Percentiles rank a stretch among this genome's conserved stretches.
Evolutionary conservation across 768 basidiomycete species (phyloP).

Genomic region (Hebeloma cylindrosporum): DNA sequence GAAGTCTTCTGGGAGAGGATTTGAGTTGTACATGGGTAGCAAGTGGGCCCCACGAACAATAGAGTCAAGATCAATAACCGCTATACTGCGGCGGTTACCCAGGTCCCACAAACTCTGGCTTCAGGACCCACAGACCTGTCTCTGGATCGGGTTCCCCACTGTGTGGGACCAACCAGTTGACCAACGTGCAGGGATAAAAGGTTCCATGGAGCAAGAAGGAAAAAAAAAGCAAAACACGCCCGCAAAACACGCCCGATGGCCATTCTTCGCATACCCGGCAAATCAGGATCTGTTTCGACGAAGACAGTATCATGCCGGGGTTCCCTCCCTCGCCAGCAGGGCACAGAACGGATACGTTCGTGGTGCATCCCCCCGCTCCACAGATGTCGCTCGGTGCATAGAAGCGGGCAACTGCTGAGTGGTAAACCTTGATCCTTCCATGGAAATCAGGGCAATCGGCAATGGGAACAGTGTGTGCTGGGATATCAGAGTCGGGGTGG

Average conservation of each 20-base stretch:
- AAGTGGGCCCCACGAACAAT: slow-evolving; percentile 33
- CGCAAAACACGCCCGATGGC: slow-evolving; percentile 23
- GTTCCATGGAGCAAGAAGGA: slow-evolving; percentile 17
- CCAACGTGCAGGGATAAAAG: slow-evolving; percentile 29
- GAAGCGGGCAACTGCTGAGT: slow-evolving; percentile 26
- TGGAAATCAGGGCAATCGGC: slow-evolving; percentile 13
- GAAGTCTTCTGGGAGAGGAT: too few species aligned
- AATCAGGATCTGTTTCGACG: slow-evolving; percentile 13
- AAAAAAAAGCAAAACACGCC: slow-evolving; percentile 32
- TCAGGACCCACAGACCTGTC: slow-evolving; percentile 29
- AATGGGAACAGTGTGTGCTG: slow-evolving; percentile 6
- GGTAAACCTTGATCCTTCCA: slow-evolving; percentile 21
- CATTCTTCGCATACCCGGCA: slow-evolving; percentile 23
- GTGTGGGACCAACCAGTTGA: slow-evolving; percentile 29
- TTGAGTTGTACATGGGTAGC: slow-evolving; percentile 23
- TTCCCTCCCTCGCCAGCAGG: slow-evolving; percentile 19
- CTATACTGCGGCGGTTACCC: not conserved
- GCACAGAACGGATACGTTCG: slow-evolving; percentile 27
- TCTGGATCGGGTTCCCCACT: slow-evolving; percentile 23
- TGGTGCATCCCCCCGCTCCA: slow-evolving; percentile 28
- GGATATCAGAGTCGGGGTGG: slow-evolving; percentile 6
- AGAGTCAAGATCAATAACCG: slow-evolving; percentile 26
- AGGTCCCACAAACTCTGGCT: slow-evolving; percentile 13
- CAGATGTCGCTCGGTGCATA: slow-evolving; percentile 28
- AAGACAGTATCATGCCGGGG: slow-evolving; percentile 28